phyloP scores from a whole-genome alignment of 2,329 filamentous ascomycete species.

The Fulvia fulva region DNA sequence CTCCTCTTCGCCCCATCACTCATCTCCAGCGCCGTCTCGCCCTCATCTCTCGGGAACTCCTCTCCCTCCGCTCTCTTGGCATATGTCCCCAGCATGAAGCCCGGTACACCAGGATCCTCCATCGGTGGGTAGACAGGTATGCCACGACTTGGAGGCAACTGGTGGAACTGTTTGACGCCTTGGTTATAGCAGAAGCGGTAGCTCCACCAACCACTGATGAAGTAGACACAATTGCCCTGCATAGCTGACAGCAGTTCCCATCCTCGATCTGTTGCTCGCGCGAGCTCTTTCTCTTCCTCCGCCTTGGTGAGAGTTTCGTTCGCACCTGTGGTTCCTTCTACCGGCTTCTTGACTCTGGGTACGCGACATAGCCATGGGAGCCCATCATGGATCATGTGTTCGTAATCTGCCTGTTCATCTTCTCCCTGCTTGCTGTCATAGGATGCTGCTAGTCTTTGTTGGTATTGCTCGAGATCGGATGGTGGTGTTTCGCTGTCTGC shows the following conservation, averaged over 20 bases:
- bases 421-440: conserved; percentile 12
- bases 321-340: conserved; percentile 11
- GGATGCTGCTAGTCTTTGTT: conserved; percentile 5
- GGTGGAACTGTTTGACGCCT: conserved; percentile 87
- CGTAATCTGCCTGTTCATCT: conserved; percentile 49
- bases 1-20: conserved; percentile 28
- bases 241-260: conserved; percentile 76
- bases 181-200: conserved; percentile 91
- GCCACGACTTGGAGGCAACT: conserved; percentile 65
- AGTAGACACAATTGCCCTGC: conserved; percentile 77
- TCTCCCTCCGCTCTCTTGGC: conserved; percentile 26
- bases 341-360: conserved; percentile 61
- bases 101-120: conserved; percentile 70
- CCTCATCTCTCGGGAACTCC: conserved; percentile 24
- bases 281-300: conserved; percentile 76
- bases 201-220: conserved; percentile 87
- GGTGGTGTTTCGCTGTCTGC: neutral
- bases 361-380: conserved; percentile 81
- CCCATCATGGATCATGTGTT: conserved; percentile 67
- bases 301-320: conserved; percentile 41
- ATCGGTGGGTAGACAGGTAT: conserved; percentile 66
- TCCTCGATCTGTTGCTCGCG: conserved; percentile 70
- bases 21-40: conserved; percentile 28
- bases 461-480: conserved; percentile 22
- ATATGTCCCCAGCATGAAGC: conserved; percentile 71